phyloP scores from a whole-genome alignment of 2,329 filamentous ascomycete species.

The Cladosporium halotolerans region DNA sequence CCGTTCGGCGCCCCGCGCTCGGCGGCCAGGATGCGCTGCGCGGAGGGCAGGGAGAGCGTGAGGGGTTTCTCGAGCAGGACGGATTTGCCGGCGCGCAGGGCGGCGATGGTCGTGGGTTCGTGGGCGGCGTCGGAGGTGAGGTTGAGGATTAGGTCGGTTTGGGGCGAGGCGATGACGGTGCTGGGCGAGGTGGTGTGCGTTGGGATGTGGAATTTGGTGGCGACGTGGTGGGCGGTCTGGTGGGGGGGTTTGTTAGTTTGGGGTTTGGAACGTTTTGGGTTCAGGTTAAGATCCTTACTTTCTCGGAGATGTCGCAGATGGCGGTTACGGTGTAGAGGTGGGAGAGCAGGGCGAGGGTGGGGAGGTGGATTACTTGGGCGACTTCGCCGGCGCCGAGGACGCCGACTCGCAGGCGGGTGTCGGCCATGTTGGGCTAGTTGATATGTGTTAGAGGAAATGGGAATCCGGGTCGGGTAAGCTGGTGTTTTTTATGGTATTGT shows the following conservation, averaged over 20 bases:
- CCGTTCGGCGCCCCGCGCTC: constrained; percentile 38
- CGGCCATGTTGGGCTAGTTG: background rate
- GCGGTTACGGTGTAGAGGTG: constrained; percentile 42
- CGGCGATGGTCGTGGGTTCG: constrained; percentile 45
- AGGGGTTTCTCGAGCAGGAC: constrained; percentile 57
- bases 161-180: constrained; percentile 38
- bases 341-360: constrained; percentile 41
- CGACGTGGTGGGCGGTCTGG: constrained; percentile 33
- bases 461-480: background rate
- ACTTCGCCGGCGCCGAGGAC: constrained; percentile 45
- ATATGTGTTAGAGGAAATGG: background rate
- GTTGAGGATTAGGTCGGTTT: constrained; percentile 51
- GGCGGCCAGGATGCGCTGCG: constrained; percentile 44
- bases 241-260: background rate
- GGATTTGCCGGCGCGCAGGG: constrained; percentile 50
- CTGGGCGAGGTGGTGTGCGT: constrained; percentile 33
- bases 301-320: constrained; percentile 48
- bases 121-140: constrained; percentile 51
- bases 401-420: constrained; percentile 29
- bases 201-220: constrained; percentile 30
- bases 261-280: background rate
- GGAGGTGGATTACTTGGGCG: constrained; percentile 46
- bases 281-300: constrained; percentile 18
- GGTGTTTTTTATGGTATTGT: background rate
- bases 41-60: constrained; percentile 43